phyloP scores from a whole-genome alignment of 108 stramenopile species.

The Discostella pseudostelligera region DNA sequence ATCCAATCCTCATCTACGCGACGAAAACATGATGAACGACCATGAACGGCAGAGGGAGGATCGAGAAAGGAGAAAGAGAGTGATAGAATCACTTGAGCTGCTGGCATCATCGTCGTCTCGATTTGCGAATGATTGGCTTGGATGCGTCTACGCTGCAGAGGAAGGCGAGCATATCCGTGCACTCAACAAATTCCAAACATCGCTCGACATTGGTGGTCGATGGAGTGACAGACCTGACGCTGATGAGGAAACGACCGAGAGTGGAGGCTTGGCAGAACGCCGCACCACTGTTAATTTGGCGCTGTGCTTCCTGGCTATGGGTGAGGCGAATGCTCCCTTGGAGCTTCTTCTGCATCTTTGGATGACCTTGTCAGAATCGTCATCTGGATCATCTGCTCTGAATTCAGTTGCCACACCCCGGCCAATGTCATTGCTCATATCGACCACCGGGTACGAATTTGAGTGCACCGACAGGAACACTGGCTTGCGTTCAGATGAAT shows the following conservation, averaged over 20 bases:
- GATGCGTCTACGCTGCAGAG: constrained; percentile 33
- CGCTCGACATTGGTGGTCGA: constrained; percentile 23
- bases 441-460: background rate
- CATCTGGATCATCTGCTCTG: background rate
- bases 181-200: constrained; percentile 30
- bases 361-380: constrained; percentile 12
- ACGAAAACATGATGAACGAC: background rate
- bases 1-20: background rate
- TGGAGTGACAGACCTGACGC: constrained; percentile 9
- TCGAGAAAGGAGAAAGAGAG: background rate
- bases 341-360: constrained; percentile 41
- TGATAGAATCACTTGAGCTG: constrained; percentile 13
- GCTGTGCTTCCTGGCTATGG: constrained; percentile 41
- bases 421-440: constrained; percentile 23
- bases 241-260: constrained; percentile 21
- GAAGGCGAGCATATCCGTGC: constrained; percentile 28
- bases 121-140: constrained; percentile 33
- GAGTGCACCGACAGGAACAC: constrained; percentile 5
- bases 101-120: constrained; percentile 33
- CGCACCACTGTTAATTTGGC: constrained; percentile 38
- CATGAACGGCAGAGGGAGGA: background rate
- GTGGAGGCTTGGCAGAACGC: constrained; percentile 14
- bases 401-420: background rate
- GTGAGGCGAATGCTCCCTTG: constrained; percentile 30
- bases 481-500: background rate